A percentile compares a stretch with the other conserved stretches of the same genome.
These are phyloP conservation scores for Erodium chrysanthum DNA, from an alignment of 441 rosid species.

Conservation along the genomic window DNA sequence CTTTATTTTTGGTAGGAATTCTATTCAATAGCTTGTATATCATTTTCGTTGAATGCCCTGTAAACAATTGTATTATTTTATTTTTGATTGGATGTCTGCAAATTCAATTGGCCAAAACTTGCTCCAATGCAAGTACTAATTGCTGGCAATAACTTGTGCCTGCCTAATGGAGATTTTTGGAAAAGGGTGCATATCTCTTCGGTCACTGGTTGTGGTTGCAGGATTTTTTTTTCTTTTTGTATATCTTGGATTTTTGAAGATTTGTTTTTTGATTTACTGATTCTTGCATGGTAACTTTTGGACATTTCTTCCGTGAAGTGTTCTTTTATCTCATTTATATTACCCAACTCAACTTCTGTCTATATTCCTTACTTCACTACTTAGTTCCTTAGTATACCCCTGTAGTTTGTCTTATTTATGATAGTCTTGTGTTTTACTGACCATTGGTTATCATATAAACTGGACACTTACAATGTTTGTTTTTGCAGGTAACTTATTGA, in stretches of 20 bases:
- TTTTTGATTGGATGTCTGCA: background rate
- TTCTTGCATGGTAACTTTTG: background rate
- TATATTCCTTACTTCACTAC: background rate
- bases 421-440: background rate
- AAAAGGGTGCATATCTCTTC: too few species aligned
- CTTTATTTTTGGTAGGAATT: background rate
- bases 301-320: background rate
- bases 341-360: constrained; percentile 1
- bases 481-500: constrained; percentile 61
- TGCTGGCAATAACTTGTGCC: too few species aligned
- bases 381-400: background rate
- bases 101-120: background rate
- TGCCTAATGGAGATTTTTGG: too few species aligned
- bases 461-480: constrained; percentile 10
- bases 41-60: background rate
- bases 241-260: background rate
- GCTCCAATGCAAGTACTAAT: too few species aligned
- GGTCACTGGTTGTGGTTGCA: too few species aligned
- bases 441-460: background rate
- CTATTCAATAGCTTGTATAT: background rate
- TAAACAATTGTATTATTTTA: background rate
- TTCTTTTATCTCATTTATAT: background rate
- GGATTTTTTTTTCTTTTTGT: too few species aligned
- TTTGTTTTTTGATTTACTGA: background rate
- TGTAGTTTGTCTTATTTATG: background rate